Conservation (phyloP, 306 rosid species). For the Vigna nakashimae region DNA sequence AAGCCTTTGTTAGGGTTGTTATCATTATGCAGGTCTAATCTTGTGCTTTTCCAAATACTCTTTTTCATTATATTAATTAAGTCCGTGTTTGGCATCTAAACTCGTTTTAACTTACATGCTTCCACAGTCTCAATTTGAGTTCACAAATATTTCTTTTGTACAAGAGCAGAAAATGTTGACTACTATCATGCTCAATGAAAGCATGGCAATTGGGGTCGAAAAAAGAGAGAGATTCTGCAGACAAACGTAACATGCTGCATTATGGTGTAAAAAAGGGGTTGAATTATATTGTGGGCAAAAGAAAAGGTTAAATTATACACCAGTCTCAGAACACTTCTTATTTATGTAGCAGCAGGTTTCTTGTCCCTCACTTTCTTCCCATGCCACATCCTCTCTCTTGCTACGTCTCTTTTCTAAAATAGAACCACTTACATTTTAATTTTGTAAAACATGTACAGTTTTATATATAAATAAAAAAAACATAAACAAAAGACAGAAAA, state of each 20-base stretch:
- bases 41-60: conserved; percentile 29
- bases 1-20: conserved; percentile 48
- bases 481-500: not conserved
- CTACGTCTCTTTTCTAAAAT: not conserved
- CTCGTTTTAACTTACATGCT: not conserved
- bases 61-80: conserved; percentile 33
- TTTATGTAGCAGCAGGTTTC: conserved; percentile 1
- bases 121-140: not conserved
- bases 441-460: not conserved
- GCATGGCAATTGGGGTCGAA: conserved; percentile 8
- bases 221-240: conserved; percentile 40
- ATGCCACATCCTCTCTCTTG: not conserved
- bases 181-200: conserved; percentile 32
- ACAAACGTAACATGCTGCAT: conserved; percentile 48
- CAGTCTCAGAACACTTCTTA: conserved; percentile 1
- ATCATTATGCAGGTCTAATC: conserved; percentile 49
- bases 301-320: conserved; percentile 12
- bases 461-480: not conserved
- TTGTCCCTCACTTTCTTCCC: not conserved
- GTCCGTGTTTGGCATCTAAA: conserved; percentile 41
- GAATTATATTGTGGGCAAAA: conserved; percentile 23
- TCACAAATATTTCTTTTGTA: conserved; percentile 36
- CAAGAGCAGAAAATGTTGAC: conserved; percentile 51
- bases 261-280: conserved; percentile 30
- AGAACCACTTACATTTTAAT: not conserved